These are phyloP conservation scores for Asterophora lycoperdoides DNA, from an alignment of 768 basidiomycete species.

Conservation along the genomic window DNA sequence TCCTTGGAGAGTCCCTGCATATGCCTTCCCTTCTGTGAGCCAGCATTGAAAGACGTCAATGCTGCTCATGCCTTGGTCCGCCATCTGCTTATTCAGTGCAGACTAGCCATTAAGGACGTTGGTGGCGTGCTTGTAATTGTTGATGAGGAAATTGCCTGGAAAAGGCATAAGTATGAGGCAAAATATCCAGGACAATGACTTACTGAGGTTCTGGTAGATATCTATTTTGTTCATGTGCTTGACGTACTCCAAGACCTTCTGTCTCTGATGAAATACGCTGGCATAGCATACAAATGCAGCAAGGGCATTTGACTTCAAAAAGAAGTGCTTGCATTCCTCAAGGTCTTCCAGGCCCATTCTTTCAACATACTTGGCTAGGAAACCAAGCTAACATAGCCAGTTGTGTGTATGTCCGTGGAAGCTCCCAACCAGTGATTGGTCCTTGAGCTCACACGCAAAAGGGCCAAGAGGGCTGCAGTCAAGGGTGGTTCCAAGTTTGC, in stretches of 20 bases:
- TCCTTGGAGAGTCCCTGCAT: background rate
- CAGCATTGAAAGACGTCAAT: background rate
- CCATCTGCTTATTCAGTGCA: background rate
- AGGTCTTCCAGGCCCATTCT: conserved; percentile 27
- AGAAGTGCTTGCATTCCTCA: conserved; percentile 20
- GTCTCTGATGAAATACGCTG: conserved; percentile 20
- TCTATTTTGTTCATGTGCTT: conserved; percentile 6
- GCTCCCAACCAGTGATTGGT: conserved; percentile 15
- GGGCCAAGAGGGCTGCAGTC: conserved; percentile 17
- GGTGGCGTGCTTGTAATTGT: conserved; percentile 2
- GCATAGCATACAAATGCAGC: conserved; percentile 15
- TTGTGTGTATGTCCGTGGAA: conserved; percentile 30
- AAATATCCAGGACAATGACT: background rate
- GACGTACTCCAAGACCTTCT: conserved; percentile 19
- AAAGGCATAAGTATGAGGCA: too few species aligned
- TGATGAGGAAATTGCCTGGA: background rate
- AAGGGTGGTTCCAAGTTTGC: conserved; percentile 22
- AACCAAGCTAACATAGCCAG: conserved; percentile 20
- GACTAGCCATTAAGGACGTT: background rate
- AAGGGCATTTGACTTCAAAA: conserved; percentile 21
- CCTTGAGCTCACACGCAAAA: background rate
- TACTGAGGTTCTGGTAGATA: conserved; percentile 8
- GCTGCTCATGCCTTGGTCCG: background rate
- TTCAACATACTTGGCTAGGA: conserved; percentile 22
- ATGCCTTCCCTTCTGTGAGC: background rate